phyloP scores from a whole-genome alignment of 1,139 yeast genomes.

The Diutina pseudorugosa region DNA sequence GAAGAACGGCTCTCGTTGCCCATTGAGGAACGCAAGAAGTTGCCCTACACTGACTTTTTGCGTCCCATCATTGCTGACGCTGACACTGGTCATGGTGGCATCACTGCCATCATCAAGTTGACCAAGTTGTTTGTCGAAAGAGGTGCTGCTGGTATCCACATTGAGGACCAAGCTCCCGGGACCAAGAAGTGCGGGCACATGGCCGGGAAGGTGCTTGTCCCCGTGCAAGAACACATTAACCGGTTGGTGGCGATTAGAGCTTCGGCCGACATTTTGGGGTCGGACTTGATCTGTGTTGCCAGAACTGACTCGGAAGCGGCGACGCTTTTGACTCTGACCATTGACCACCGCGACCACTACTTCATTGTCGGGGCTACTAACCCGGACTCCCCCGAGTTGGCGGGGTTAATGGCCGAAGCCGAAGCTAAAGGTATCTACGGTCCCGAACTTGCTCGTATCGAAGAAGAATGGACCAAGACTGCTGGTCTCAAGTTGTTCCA shows the following conservation, averaged over 20 bases:
- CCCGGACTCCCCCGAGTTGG: constrained; percentile 64
- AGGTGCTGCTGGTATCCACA: constrained; percentile 98
- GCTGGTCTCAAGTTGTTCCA: constrained; percentile 86
- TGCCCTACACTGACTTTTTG: constrained; percentile 65
- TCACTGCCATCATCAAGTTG: constrained; percentile 89
- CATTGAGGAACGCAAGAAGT: constrained; percentile 47
- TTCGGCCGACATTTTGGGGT: constrained; percentile 86
- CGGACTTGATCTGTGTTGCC: constrained; percentile 79
- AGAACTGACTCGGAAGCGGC: constrained; percentile 98
- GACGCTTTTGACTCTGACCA: constrained; percentile 82
- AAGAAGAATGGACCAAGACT: constrained; percentile 68
- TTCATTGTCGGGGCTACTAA: constrained; percentile 86
- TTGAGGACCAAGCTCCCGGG: constrained; percentile 98
- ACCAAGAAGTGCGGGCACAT: constrained; percentile 96
- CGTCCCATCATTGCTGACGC: constrained; percentile 96
- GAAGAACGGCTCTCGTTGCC: constrained; percentile 64
- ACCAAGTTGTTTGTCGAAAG: constrained; percentile 95
- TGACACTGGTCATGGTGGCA: constrained; percentile 98
- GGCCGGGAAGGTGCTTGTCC: constrained; percentile 98
- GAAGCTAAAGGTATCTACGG: constrained; percentile 67
- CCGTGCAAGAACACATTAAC: constrained; percentile 93
- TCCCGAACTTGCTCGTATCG: constrained; percentile 57
- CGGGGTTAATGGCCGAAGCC: constrained; percentile 72
- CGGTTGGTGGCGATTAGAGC: constrained; percentile 91
- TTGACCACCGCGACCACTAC: constrained; percentile 91